Evolutionary conservation across 495 filamentous ascomycete genomes (phyloP).

Genomic region (Penicillium simplicissimum): DNA sequence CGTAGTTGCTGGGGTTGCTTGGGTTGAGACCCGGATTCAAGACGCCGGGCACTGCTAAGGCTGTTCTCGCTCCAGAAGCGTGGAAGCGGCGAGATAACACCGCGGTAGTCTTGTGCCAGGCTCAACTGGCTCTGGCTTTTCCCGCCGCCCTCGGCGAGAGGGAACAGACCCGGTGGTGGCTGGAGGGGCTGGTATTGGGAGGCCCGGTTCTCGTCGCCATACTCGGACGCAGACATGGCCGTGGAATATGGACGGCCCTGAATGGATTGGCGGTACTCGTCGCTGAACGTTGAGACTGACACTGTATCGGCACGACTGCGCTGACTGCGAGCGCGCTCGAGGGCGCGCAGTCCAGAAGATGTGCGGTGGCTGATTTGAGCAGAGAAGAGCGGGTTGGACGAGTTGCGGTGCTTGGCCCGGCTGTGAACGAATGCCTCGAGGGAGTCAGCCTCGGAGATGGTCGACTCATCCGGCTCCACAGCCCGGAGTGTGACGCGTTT

Average conservation of each 20-base stretch:
- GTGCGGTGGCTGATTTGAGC: conserved; percentile 38
- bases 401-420: conserved; percentile 46
- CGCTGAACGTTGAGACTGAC: conserved; percentile 37
- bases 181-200: conserved; percentile 32
- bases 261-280: conserved; percentile 38
- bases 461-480: conserved; percentile 38
- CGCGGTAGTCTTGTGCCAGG: conserved; percentile 44
- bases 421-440: conserved; percentile 49
- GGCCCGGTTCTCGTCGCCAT: conserved; percentile 38
- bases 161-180: conserved; percentile 25
- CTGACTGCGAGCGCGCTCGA: conserved; percentile 40
- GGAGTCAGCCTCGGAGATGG: conserved; percentile 45
- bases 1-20: conserved; percentile 6
- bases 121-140: conserved; percentile 41
- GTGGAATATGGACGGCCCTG: conserved; percentile 42
- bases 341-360: conserved; percentile 39
- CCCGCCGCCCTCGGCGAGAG: conserved; percentile 27
- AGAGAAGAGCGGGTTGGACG: conserved; percentile 46
- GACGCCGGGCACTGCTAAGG: conserved; percentile 29
- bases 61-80: conserved; percentile 46
- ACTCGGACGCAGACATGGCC: conserved; percentile 42
- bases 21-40: conserved; percentile 26
- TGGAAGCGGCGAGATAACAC: conserved; percentile 46
- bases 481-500: conserved; percentile 39
- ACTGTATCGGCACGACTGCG: conserved; percentile 44